These are phyloP conservation scores for Penicillium chermesinum DNA, from an alignment of 495 filamentous ascomycete species.

Conservation along the genomic window DNA sequence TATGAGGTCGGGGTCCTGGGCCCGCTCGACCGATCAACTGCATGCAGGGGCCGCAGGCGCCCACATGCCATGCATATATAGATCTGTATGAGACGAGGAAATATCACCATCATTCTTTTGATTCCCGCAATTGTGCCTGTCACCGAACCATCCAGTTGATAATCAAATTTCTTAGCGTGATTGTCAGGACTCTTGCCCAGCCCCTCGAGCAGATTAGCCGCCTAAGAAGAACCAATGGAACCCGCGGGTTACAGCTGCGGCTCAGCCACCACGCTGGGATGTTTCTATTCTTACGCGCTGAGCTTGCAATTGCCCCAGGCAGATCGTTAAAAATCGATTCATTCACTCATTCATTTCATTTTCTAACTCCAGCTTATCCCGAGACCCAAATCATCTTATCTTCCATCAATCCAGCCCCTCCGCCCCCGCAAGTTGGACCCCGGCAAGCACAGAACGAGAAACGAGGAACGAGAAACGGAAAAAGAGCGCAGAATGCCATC, in stretches of 20 bases:
- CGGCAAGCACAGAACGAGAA: conserved; percentile 3
- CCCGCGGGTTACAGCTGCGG: neutral
- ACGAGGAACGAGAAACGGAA: neutral
- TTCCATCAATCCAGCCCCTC: neutral
- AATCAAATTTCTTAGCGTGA: no score
- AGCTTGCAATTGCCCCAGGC: neutral
- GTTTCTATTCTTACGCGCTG: conserved; percentile 14
- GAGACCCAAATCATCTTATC: no score
- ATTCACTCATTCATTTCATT: neutral
- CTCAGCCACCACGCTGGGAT: conserved; percentile 10
- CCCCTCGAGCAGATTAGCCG: conserved; percentile 9
- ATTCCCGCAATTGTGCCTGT: no score
- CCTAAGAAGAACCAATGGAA: conserved; percentile 8
- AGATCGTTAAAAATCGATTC: no score
- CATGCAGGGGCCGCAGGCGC: neutral
- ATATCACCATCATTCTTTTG: neutral
- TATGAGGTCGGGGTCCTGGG: no score
- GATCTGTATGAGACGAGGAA: neutral
- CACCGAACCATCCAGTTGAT: no score
- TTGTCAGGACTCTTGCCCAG: no score
- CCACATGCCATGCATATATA: neutral
- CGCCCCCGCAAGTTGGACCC: neutral
- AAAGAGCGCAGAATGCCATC: conserved; percentile 49
- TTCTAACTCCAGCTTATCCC: no score
- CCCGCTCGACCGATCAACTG: neutral